phyloP scores from a whole-genome alignment of 225 moss, liverwort and hornwort genomes.

The Bryoerythrophyllum caledonicum region DNA sequence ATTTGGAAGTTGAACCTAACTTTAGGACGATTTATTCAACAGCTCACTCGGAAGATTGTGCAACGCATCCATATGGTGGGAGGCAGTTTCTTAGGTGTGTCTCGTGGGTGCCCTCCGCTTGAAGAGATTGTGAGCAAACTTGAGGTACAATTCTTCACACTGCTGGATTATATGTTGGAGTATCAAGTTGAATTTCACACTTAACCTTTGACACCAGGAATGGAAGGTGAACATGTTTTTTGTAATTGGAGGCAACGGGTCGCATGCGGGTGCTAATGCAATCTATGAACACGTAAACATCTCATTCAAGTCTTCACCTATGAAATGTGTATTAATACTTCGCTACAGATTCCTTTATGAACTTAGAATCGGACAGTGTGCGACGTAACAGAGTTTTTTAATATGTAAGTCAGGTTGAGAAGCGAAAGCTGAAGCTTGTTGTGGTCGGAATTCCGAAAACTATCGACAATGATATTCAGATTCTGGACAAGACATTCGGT shows the following conservation, averaged over 20 bases:
- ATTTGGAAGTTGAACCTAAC: neutral
- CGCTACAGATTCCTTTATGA: neutral
- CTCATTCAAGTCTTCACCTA: neutral
- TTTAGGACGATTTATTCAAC: neutral
- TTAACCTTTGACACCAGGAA: conserved; percentile 38
- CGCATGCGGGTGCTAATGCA: conserved; percentile 87
- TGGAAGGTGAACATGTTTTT: conserved; percentile 89
- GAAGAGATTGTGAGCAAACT: conserved; percentile 81
- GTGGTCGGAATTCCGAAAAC: conserved; percentile 92
- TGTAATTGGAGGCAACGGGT: conserved; percentile 94
- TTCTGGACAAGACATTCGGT: conserved; percentile 94
- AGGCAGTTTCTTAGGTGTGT: conserved; percentile 92
- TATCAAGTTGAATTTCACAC: neutral
- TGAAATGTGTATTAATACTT: neutral
- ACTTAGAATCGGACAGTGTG: neutral
- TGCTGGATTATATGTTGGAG: neutral
- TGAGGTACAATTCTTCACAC: conserved; percentile 42
- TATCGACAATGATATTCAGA: conserved; percentile 87
- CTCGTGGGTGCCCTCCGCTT: conserved; percentile 78
- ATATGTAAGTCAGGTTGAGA: conserved; percentile 57
- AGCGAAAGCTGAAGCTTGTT: conserved; percentile 66
- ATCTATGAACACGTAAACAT: conserved; percentile 65
- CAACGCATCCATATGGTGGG: conserved; percentile 89
- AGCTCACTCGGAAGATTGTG: conserved; percentile 74
- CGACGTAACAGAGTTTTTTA: conserved; percentile 6